A percentile compares a stretch with the other conserved stretches of the same genome.
Evolutionary conservation across 2,329 filamentous ascomycete species (phyloP).

Genomic region (Pestalotiopsis fici): DNA sequence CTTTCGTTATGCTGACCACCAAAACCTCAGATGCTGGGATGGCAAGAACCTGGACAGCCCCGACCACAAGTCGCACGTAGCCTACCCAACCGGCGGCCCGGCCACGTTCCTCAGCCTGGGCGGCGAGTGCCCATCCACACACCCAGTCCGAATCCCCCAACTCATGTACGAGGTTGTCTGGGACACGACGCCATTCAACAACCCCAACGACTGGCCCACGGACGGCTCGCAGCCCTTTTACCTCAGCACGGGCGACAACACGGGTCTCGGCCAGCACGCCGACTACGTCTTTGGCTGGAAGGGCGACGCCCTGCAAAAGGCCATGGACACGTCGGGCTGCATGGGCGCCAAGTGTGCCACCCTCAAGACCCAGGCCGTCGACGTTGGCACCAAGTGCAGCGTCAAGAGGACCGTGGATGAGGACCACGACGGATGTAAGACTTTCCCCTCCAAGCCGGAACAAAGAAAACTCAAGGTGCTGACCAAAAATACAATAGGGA

Average conservation of each 20-base stretch:
- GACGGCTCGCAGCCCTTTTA: slow-evolving; percentile 32
- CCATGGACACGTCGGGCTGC: slow-evolving; percentile 32
- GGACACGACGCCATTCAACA: slow-evolving; percentile 32
- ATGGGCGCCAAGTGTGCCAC: slow-evolving; percentile 30
- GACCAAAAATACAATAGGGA: background rate
- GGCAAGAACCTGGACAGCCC: slow-evolving; percentile 47
- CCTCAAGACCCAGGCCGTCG: slow-evolving; percentile 29
- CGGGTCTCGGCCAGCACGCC: slow-evolving; percentile 36
- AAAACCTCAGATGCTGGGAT: slow-evolving; percentile 48
- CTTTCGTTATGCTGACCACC: slow-evolving; percentile 43
- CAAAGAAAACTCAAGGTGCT: too few relatives aligned
- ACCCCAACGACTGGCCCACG: slow-evolving; percentile 26
- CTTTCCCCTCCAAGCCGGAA: too few relatives aligned
- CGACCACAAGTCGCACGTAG: slow-evolving; percentile 52
- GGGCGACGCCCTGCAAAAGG: slow-evolving; percentile 34
- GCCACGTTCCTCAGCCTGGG: slow-evolving; percentile 28
- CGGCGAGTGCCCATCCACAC: slow-evolving; percentile 47
- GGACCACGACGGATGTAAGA: slow-evolving; percentile 4
- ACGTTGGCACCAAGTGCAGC: slow-evolving; percentile 26
- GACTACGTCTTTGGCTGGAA: slow-evolving; percentile 41
- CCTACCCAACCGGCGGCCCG: slow-evolving; percentile 40
- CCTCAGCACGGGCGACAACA: slow-evolving; percentile 30
- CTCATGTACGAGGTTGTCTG: slow-evolving; percentile 65
- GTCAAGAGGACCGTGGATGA: slow-evolving; percentile 13
- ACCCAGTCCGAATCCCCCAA: slow-evolving; percentile 57